These are phyloP conservation scores for Aquilaria sinensis DNA, from an alignment of 345 rosid species.

Conservation along the genomic window DNA sequence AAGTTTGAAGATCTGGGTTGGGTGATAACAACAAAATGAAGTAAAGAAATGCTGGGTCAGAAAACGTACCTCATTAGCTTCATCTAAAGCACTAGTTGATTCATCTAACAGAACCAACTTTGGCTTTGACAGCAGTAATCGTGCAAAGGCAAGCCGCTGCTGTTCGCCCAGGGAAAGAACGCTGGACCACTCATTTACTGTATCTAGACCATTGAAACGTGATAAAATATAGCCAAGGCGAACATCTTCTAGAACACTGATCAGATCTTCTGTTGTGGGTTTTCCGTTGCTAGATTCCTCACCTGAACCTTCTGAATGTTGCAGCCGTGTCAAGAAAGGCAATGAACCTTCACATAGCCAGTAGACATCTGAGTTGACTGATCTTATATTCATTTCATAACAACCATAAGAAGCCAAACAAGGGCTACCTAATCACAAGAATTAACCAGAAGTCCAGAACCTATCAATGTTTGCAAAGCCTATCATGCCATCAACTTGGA, in stretches of 20 bases:
- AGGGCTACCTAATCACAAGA: neutral
- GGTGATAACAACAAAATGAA: neutral
- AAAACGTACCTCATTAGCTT: constrained; percentile 71
- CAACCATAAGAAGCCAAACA: neutral
- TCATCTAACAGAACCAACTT: constrained; percentile 79
- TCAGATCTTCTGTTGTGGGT: constrained; percentile 67
- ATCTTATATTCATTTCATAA: too few species aligned
- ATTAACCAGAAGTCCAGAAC: neutral
- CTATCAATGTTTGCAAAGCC: too few species aligned
- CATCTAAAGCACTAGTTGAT: constrained; percentile 94
- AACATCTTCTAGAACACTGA: constrained; percentile 57
- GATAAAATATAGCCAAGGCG: constrained; percentile 62
- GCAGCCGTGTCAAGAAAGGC: constrained; percentile 35
- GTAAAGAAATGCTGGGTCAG: neutral
- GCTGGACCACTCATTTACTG: constrained; percentile 80
- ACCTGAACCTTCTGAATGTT: constrained; percentile 16
- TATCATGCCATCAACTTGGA: too few species aligned
- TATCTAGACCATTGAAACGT: constrained; percentile 69
- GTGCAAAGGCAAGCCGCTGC: constrained; percentile 92
- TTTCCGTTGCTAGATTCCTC: constrained; percentile 38
- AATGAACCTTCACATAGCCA: constrained; percentile 30
- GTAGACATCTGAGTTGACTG: too few species aligned
- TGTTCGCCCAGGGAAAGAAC: constrained; percentile 97
- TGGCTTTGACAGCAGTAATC: constrained; percentile 76
- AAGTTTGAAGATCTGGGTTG: neutral